These are phyloP conservation scores for Umbilicus rupestris DNA, from an alignment of 164 flowering plant species.

Conservation along the genomic window DNA sequence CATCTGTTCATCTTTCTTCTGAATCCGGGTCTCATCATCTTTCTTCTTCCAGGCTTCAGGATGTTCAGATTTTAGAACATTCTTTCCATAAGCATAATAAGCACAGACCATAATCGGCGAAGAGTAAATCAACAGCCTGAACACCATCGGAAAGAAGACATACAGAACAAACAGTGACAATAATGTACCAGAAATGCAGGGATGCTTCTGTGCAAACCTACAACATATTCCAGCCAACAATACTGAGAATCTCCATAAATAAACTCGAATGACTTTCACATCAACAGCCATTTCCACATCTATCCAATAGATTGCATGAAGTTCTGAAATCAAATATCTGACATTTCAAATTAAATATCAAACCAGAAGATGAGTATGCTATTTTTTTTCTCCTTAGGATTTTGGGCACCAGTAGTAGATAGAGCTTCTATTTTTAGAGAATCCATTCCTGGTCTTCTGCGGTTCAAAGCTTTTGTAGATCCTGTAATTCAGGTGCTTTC, in stretches of 20 bases:
- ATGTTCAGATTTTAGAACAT: slow-evolving; percentile 4
- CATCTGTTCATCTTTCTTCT: slow-evolving; percentile 6
- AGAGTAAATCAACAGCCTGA: slow-evolving; percentile 24
- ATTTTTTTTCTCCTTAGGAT: slow-evolving; percentile 1
- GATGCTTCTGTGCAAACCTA: slow-evolving; percentile 30
- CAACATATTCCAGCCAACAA: slow-evolving; percentile 21
- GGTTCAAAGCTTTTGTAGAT: slow-evolving; percentile 14
- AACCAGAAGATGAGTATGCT: slow-evolving; percentile 9
- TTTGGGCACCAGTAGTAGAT: slow-evolving; percentile 5
- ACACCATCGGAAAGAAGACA: slow-evolving; percentile 24
- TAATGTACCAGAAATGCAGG: slow-evolving; percentile 28
- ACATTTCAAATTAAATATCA: background rate
- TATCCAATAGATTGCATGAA: background rate
- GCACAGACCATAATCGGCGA: slow-evolving; percentile 23
- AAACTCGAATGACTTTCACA: slow-evolving; percentile 24
- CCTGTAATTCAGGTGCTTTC: slow-evolving; percentile 21
- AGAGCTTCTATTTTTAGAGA: slow-evolving; percentile 14
- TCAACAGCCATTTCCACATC: slow-evolving; percentile 40
- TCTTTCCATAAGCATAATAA: slow-evolving; percentile 14
- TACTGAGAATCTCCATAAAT: slow-evolving; percentile 19
- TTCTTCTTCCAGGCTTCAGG: background rate
- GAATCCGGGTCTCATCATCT: slow-evolving; percentile 8
- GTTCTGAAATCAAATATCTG: slow-evolving; percentile 2
- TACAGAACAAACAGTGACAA: slow-evolving; percentile 31
- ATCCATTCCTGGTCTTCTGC: slow-evolving; percentile 16